These are phyloP conservation scores for Isatis tinctoria DNA, from an alignment of 345 rosid species.

Conservation along the genomic window DNA sequence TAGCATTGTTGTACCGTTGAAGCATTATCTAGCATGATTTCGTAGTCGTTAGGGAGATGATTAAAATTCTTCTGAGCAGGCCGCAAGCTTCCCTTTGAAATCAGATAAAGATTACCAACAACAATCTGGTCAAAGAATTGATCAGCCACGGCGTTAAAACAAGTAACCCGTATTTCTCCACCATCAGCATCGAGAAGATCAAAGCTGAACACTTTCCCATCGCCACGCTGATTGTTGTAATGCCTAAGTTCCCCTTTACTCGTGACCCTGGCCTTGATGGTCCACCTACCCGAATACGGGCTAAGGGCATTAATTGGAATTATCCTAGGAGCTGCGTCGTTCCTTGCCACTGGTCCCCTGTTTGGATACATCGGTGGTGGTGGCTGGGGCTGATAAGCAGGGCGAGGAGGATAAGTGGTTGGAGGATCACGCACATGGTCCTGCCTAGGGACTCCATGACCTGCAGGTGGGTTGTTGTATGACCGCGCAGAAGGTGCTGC, in stretches of 20 bases:
- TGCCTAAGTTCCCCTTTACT: slow-evolving; percentile 65
- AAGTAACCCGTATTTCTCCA: slow-evolving; percentile 85
- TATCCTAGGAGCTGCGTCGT: slow-evolving; percentile 63
- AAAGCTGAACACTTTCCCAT: slow-evolving; percentile 81
- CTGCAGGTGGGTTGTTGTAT: slow-evolving; percentile 30
- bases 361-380: slow-evolving; percentile 53
- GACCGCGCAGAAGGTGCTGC: slow-evolving; percentile 32
- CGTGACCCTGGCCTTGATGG: slow-evolving; percentile 89
- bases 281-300: slow-evolving; percentile 86
- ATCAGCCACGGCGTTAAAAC: slow-evolving; percentile 83
- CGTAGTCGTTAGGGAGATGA: slow-evolving; percentile 76
- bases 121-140: slow-evolving; percentile 76
- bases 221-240: slow-evolving; percentile 74
- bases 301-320: slow-evolving; percentile 76
- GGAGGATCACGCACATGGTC: slow-evolving; percentile 31
- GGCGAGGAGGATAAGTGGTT: slow-evolving; percentile 20
- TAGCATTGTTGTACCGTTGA: slow-evolving; percentile 60
- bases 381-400: slow-evolving; percentile 33
- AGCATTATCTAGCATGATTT: slow-evolving; percentile 55
- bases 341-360: slow-evolving; percentile 67
- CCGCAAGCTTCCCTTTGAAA: slow-evolving; percentile 65
- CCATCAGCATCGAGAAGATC: slow-evolving; percentile 89
- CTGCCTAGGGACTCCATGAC: slow-evolving; percentile 6
- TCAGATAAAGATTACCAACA: slow-evolving; percentile 62
- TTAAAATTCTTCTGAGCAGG: slow-evolving; percentile 85